phyloP scores from a whole-genome alignment of 2,329 filamentous ascomycete species.

The Diaporthe longicolla region DNA sequence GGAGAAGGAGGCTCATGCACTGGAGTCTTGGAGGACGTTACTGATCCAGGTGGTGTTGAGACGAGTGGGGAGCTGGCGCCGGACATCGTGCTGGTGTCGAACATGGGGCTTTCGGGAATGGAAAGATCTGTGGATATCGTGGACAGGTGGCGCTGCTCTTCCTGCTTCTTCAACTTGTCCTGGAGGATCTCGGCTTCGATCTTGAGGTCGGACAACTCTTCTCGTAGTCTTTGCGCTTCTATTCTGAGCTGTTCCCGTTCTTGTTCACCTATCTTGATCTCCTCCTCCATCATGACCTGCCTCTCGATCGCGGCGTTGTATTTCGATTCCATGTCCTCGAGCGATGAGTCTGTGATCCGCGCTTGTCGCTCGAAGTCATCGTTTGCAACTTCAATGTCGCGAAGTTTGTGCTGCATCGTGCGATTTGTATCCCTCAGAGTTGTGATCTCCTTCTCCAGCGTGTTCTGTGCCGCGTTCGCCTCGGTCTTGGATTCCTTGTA shows the following conservation, averaged over 20 bases:
- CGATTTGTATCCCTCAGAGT: conserved; percentile 87
- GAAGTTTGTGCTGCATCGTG: conserved; percentile 83
- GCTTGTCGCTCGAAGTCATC: conserved; percentile 98
- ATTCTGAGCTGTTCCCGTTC: conserved; percentile 92
- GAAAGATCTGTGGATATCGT: conserved; percentile 74
- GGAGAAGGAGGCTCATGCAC: conserved; percentile 91
- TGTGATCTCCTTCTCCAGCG: conserved; percentile 96
- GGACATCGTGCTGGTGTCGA: conserved; percentile 83
- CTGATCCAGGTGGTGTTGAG: conserved; percentile 80
- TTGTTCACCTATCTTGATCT: conserved; percentile 91
- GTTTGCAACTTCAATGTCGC: conserved; percentile 97
- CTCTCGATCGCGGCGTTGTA: conserved; percentile 96
- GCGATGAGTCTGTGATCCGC: conserved; percentile 92
- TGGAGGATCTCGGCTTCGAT: conserved; percentile 95
- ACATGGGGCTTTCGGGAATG: conserved; percentile 77
- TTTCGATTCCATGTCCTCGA: conserved; percentile 97
- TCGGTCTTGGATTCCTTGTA: conserved; percentile 96
- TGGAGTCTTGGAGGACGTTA: conserved; percentile 65
- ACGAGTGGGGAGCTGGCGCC: conserved; percentile 93
- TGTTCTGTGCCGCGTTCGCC: conserved; percentile 85
- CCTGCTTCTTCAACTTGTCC: conserved; percentile 88
- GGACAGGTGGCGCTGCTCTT: conserved; percentile 67
- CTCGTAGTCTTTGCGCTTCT: conserved; percentile 88
- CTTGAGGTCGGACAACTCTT: conserved; percentile 93
- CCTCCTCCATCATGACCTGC: conserved; percentile 93